phyloP scores from a whole-genome alignment of 1,284 basidiomycete species.

The Austroboletus niveus region DNA sequence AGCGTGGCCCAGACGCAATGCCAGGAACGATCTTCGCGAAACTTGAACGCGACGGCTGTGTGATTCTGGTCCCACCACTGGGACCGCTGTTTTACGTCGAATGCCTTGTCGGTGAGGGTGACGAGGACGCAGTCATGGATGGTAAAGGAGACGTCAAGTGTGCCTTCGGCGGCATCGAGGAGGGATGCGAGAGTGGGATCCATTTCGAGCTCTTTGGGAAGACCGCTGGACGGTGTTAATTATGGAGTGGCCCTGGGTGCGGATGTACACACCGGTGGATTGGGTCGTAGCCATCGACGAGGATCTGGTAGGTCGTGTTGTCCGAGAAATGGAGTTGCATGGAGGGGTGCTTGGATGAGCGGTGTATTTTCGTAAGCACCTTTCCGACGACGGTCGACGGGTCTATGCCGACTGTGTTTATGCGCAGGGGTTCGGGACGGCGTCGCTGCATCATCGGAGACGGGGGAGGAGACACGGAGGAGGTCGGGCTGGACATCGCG shows the following conservation, averaged over 20 bases:
- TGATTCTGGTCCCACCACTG: conserved; percentile 58
- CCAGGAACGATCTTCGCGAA: conserved; percentile 45
- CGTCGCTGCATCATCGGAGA: conserved; percentile 30
- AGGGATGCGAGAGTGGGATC: conserved; percentile 43
- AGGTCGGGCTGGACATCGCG: conserved; percentile 13
- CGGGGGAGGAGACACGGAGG: conserved; percentile 14
- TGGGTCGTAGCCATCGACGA: conserved; percentile 62
- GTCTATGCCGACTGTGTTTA: conserved; percentile 43
- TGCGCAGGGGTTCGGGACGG: conserved; percentile 34
- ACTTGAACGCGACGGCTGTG: conserved; percentile 48
- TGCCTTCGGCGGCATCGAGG: conserved; percentile 39
- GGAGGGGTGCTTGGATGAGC: conserved; percentile 53
- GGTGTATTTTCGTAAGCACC: conserved; percentile 45
- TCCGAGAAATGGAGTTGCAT: conserved; percentile 58
- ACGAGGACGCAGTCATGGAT: conserved; percentile 54
- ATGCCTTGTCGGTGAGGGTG: conserved; percentile 57
- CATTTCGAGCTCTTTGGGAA: conserved; percentile 60
- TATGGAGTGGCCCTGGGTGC: background rate
- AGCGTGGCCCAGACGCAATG: conserved; percentile 63
- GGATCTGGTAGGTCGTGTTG: conserved; percentile 51
- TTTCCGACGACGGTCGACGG: conserved; percentile 52
- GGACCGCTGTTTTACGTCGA: conserved; percentile 35
- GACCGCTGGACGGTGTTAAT: conserved; percentile 31
- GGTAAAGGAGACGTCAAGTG: conserved; percentile 39
- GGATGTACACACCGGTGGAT: conserved; percentile 35